Conservation (phyloP, 106 monocot genomes). For the Acanthochlamys bracteata region DNA sequence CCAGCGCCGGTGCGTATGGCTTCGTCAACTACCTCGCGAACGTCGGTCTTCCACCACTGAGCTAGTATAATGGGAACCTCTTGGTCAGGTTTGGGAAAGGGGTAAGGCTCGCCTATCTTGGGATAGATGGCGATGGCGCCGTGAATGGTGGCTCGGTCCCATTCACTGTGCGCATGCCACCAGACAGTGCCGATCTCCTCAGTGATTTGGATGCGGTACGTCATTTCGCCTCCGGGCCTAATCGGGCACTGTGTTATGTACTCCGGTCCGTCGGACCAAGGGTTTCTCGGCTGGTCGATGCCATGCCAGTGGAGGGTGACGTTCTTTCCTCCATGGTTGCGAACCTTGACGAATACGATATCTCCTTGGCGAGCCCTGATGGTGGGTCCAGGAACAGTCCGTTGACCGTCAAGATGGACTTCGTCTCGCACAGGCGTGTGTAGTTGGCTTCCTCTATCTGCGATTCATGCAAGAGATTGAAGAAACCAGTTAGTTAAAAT, state of each 20-base stretch:
- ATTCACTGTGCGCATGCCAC: neutral
- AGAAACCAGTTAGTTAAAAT: too few species aligned
- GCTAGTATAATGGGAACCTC: neutral
- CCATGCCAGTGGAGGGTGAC: conserved; percentile 23
- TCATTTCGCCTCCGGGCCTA: neutral
- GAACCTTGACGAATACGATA: conserved; percentile 13
- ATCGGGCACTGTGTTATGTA: conserved; percentile 6
- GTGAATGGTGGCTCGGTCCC: conserved; percentile 1
- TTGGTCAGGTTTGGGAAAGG: conserved; percentile 1
- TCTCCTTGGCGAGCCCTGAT: conserved; percentile 17
- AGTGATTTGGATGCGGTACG: neutral
- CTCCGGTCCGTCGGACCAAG: conserved; percentile 1
- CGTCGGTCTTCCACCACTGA: neutral
- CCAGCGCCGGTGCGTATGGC: conserved; percentile 20
- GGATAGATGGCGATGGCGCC: neutral
- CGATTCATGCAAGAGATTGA: too few species aligned
- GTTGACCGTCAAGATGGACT: conserved; percentile 24
- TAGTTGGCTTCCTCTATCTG: neutral
- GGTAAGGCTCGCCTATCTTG: neutral
- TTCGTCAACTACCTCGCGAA: conserved; percentile 3
- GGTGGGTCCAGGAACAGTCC: conserved; percentile 23
- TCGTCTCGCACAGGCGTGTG: conserved; percentile 11
- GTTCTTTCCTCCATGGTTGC: conserved; percentile 17
- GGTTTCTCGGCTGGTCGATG: neutral
- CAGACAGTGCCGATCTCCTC: neutral